These are phyloP conservation scores for Uromyces viciae-fabae DNA, from an alignment of 1,284 basidiomycete genomes.

Conservation along the genomic window DNA sequence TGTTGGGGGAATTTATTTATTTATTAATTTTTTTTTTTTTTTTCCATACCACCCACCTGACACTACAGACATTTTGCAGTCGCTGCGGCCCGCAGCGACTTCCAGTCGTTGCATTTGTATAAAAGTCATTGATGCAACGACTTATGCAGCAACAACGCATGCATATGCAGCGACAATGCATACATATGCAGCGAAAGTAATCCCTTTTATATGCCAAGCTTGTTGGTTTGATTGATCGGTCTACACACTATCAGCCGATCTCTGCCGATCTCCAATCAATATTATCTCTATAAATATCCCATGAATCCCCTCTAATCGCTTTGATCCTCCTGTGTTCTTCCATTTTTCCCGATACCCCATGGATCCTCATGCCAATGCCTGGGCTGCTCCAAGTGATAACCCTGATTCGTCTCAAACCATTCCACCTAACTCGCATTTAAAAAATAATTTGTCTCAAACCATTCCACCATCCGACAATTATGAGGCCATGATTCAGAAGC, in stretches of 20 bases:
- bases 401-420: background rate
- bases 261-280: background rate
- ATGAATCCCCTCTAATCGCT: background rate
- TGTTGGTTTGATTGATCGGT: background rate
- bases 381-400: background rate
- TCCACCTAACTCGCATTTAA: background rate
- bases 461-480: background rate
- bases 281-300: background rate
- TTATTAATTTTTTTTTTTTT: no score
- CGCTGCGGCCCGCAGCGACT: background rate
- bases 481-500: conserved; percentile 2
- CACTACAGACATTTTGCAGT: background rate
- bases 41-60: no score
- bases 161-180: conserved; percentile 2
- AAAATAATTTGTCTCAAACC: background rate
- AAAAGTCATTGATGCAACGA: background rate
- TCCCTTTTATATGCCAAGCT: background rate
- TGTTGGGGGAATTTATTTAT: no score
- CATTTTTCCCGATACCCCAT: no score
- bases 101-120: background rate
- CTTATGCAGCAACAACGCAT: background rate
- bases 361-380: conserved; percentile 11
- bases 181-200: background rate
- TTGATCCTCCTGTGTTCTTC: background rate
- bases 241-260: background rate